Evolutionary conservation across 2,329 filamentous ascomycete genomes (phyloP).

Genomic region (Exutisphaerella laricina): DNA sequence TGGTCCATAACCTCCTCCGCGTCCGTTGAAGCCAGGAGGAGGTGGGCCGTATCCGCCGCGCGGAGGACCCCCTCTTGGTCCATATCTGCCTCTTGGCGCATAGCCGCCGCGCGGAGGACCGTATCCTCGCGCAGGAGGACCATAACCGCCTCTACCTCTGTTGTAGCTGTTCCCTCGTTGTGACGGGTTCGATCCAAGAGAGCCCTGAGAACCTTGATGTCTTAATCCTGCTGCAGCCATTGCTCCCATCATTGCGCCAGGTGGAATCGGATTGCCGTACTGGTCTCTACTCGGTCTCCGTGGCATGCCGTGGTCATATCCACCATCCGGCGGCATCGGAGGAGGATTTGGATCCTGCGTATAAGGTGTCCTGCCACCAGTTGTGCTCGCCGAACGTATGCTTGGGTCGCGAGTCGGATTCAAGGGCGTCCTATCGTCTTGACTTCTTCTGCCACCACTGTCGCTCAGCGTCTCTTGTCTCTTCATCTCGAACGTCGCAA

Average conservation of each 20-base stretch:
- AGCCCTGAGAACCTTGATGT: conserved; percentile 45
- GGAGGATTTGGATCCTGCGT: conserved; percentile 38
- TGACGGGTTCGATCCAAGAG: conserved; percentile 35
- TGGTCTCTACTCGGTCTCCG: conserved; percentile 50
- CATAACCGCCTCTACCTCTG: conserved; percentile 29
- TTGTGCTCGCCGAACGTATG: conserved; percentile 38
- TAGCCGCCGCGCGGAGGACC: conserved; percentile 31
- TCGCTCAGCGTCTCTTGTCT: conserved; percentile 45
- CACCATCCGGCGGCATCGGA: conserved; percentile 32
- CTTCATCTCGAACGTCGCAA: conserved; percentile 59
- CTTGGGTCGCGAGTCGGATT: conserved; percentile 58
- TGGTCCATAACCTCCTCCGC: conserved; percentile 23
- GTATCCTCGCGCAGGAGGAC: conserved; percentile 38
- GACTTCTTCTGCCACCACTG: conserved; percentile 34
- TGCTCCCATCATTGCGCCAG: conserved; percentile 29
- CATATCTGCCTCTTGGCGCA: conserved; percentile 48
- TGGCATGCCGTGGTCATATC: conserved; percentile 31
- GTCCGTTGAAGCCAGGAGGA: conserved; percentile 17
- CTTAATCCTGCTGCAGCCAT: conserved; percentile 37
- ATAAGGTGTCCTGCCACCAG: conserved; percentile 32
- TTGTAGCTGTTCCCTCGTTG: conserved; percentile 30
- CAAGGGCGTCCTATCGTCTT: conserved; percentile 65
- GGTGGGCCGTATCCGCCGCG: conserved; percentile 41
- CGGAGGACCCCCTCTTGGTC: conserved; percentile 35
- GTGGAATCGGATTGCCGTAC: conserved; percentile 55